Evolutionary conservation across 2,329 filamentous ascomycete species (phyloP), one percentile per base, ranked within the genome.

Genomic region (Emergomyces orientalis): DNA sequence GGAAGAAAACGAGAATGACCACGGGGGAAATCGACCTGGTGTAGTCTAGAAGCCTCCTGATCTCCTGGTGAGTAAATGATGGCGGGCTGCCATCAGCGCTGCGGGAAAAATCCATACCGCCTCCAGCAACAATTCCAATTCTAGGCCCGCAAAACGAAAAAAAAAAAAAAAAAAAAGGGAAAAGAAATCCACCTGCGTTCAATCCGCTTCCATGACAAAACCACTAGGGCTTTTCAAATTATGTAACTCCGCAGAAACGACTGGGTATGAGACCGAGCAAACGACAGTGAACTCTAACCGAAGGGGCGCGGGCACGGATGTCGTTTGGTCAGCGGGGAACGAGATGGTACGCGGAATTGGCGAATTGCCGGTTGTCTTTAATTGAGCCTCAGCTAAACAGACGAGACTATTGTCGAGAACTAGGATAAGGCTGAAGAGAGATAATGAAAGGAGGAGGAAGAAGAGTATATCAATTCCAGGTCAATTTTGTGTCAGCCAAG

Each of bases 11-110:
- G 61, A 89, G 79, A 64, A 89, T 77, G 63, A 87, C 73, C 69
- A 88, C 82, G 14, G 87, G 86, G 67, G 85, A 88, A 67, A 81
- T 77, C 71, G 80, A 83, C 70, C 84, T 83, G 63, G 84, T 71
- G 68, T 78, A 76, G 60, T 72, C 73, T 65, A 83, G 71, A 65
- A 80, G 71, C 58, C 69, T 71, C 59, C 76, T 75, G 65, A 78
- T 77, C 62, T 76, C 73, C 49, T 74, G 71, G 68, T 76, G 73
- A 52, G 75, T 66, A 69, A 65, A 54, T 22, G 64, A 58, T 19
- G 64, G 57, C 60, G 47, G 51, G 34, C 59, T 54, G 63, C 66
- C 65, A 41, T 61, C 62, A 17, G 45, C 49, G 45, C 43, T 52
- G 43, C 41, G 49, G 45, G 27, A 27, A 64, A 61, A 55, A 30